Percentiles rank a stretch among this genome's conserved stretches.
phyloP scores from a whole-genome alignment of 371 early-diverging fungal species.

The Mucor piriformis region DNA sequence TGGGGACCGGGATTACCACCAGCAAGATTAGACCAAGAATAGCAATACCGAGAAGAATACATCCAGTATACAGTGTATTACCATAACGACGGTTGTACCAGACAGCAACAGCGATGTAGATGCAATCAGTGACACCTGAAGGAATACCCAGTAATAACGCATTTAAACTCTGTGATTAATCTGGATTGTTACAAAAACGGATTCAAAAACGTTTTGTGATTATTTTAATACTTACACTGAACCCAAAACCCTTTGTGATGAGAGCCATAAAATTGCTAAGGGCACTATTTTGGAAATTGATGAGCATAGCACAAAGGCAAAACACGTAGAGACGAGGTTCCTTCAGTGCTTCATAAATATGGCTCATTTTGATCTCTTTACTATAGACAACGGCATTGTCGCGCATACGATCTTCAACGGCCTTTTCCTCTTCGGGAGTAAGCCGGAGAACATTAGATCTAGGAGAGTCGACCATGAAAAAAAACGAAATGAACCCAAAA shows the following conservation, averaged over 20 bases:
- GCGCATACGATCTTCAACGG: constrained; percentile 30
- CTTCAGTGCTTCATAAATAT: constrained; percentile 20
- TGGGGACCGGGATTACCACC: constrained; percentile 38
- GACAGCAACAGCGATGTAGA: constrained; percentile 37
- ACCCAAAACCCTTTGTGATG: constrained; percentile 46
- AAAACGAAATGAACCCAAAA: constrained; percentile 31
- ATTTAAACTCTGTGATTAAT: constrained; percentile 33
- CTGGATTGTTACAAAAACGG: not conserved
- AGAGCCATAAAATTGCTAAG: constrained; percentile 36
- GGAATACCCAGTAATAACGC: constrained; percentile 46
- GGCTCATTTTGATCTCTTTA: constrained; percentile 7
- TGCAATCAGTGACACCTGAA: constrained; percentile 33
- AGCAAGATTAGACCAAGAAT: constrained; percentile 42
- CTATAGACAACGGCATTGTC: constrained; percentile 32
- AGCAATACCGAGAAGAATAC: constrained; percentile 23
- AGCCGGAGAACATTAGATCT: constrained; percentile 28
- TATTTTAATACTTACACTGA: constrained; percentile 30
- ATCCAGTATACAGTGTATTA: constrained; percentile 35
- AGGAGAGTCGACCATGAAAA: constrained; percentile 41
- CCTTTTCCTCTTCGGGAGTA: constrained; percentile 37
- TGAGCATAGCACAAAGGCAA: constrained; percentile 30
- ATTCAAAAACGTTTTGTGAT: not conserved
- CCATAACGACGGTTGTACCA: constrained; percentile 41
- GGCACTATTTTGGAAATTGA: constrained; percentile 46
- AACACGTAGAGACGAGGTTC: constrained; percentile 30